phyloP scores from a whole-genome alignment of 495 filamentous ascomycete genomes.

The Extremus antarcticus region DNA sequence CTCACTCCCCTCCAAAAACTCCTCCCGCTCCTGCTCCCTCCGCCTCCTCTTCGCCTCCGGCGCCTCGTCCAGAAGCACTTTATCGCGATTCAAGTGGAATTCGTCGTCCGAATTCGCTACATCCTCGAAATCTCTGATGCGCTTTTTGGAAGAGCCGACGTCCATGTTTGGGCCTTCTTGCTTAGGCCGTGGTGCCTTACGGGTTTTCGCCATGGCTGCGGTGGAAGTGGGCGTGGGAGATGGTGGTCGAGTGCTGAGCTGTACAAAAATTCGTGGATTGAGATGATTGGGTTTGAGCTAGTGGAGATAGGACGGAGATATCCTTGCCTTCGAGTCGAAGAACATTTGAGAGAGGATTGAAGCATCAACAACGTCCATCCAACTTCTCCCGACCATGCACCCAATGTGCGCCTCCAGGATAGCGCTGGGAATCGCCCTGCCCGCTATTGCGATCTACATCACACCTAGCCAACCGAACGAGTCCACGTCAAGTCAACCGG shows the following conservation, averaged over 20 bases:
- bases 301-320: not conserved
- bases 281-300: not conserved
- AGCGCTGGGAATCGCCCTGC: not conserved
- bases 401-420: not conserved
- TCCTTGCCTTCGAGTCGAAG: no score
- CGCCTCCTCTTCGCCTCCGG: constrained; percentile 65
- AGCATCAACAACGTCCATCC: no score
- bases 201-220: constrained; percentile 63
- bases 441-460: not conserved
- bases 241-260: not conserved
- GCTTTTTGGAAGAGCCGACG: constrained; percentile 7
- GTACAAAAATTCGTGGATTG: not conserved
- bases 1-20: constrained; percentile 60
- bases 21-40: constrained; percentile 45
- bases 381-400: not conserved
- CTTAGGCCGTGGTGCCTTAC: constrained; percentile 50
- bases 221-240: not conserved
- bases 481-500: not conserved
- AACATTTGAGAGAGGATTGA: no score
- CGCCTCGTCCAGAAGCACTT: constrained; percentile 70
- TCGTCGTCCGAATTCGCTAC: constrained; percentile 90
- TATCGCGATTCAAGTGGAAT: constrained; percentile 72
- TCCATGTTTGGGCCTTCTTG: constrained; percentile 16
- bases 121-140: constrained; percentile 63
- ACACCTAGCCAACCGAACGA: not conserved